These are phyloP conservation scores for Ligustrum vulgare DNA, from an alignment of 257 asterid genomes.

Conservation along the genomic window DNA sequence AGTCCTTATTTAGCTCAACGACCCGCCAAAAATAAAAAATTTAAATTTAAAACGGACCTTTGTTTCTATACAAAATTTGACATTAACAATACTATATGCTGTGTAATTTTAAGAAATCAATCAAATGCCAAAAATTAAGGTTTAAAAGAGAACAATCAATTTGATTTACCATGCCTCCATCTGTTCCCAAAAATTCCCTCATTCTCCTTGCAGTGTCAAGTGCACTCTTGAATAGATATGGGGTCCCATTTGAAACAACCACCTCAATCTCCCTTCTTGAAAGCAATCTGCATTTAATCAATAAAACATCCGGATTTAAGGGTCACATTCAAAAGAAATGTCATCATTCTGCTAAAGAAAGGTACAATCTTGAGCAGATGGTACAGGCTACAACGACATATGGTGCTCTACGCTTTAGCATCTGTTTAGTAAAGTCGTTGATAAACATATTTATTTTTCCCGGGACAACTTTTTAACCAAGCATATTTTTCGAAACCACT, in stretches of 20 bases:
- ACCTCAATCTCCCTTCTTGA: conserved; percentile 77
- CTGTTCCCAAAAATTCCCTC: conserved; percentile 69
- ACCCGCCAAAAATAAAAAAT: not conserved
- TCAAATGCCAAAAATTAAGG: conserved; percentile 12
- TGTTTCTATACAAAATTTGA: not conserved
- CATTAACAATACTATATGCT: not conserved
- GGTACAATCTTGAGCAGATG: not conserved
- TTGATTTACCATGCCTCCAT: conserved; percentile 52
- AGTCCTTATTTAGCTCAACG: not conserved
- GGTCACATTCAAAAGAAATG: not conserved
- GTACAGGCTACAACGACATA: not conserved
- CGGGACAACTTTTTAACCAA: no score
- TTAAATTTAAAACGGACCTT: no score
- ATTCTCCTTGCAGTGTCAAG: conserved; percentile 72
- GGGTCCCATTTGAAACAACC: conserved; percentile 79
- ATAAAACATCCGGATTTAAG: conserved; percentile 12
- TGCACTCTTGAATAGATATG: conserved; percentile 81
- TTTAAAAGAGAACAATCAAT: not conserved
- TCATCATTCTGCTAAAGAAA: not conserved
- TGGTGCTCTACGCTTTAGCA: not conserved
- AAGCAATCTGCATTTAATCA: conserved; percentile 47
- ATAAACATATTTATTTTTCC: no score
- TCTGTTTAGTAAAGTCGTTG: no score
- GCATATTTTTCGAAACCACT: no score
- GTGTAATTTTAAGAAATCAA: conserved; percentile 10